These are phyloP conservation scores for Ascochyta fabae DNA, from an alignment of 2,329 filamentous ascomycete species.

Conservation along the genomic window DNA sequence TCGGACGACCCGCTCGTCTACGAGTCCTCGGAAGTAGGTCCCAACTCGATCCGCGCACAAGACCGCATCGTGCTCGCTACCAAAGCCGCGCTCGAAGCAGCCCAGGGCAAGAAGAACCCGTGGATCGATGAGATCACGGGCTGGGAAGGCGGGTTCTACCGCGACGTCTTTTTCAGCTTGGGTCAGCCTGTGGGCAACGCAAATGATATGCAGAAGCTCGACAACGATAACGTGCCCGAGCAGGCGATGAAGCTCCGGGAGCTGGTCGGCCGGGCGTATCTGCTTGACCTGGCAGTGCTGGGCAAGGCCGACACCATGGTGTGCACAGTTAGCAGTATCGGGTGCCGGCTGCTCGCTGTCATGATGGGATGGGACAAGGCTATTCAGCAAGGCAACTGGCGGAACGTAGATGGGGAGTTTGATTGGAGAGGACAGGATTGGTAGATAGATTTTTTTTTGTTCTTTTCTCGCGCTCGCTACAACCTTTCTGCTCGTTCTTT, in stretches of 20 bases:
- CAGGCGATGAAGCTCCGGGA: constrained; percentile 71
- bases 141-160: constrained; percentile 89
- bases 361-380: constrained; percentile 81
- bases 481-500: not conserved
- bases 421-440: constrained; percentile 49
- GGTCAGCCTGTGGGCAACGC: constrained; percentile 55
- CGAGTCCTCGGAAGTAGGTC: constrained; percentile 67
- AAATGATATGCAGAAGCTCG: constrained; percentile 30
- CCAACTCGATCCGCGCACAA: constrained; percentile 65
- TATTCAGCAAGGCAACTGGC: constrained; percentile 65
- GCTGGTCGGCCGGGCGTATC: constrained; percentile 78
- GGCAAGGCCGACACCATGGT: constrained; percentile 73
- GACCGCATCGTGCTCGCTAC: constrained; percentile 77
- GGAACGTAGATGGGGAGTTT: constrained; percentile 66
- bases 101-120: constrained; percentile 47
- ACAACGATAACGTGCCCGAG: constrained; percentile 40
- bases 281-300: constrained; percentile 80
- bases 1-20: constrained; percentile 84
- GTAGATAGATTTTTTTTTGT: constrained; percentile 20
- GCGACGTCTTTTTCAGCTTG: constrained; percentile 80
- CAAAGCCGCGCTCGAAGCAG: constrained; percentile 59
- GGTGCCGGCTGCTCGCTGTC: constrained; percentile 76
- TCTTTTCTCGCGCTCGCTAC: too few relatives aligned
- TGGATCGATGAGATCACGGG: constrained; percentile 79
- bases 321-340: constrained; percentile 73